phyloP scores from a whole-genome alignment of 441 rosid species.

The Bruguiera hainesii region DNA sequence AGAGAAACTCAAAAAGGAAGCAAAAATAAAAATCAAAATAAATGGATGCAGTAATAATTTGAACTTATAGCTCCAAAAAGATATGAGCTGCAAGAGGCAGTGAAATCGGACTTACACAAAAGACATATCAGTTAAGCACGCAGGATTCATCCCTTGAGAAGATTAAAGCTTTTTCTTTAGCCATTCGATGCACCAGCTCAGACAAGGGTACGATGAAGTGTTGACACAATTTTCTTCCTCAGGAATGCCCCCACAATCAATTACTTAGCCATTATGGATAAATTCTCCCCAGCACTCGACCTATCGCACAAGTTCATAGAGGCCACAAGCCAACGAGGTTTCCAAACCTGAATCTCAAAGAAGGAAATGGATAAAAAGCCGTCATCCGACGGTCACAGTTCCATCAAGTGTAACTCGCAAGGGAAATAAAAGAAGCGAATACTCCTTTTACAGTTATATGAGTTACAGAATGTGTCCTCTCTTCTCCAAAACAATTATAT shows the following conservation, averaged over 20 bases:
- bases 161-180: conserved; percentile 50
- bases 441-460: conserved; percentile 23
- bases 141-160: conserved; percentile 43
- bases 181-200: conserved; percentile 55
- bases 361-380: conserved; percentile 1
- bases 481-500: conserved; percentile 14
- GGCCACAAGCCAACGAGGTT: conserved; percentile 26
- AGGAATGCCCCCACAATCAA: conserved; percentile 25
- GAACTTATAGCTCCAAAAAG: background rate
- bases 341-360: conserved; percentile 16
- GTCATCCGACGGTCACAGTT: conserved; percentile 28
- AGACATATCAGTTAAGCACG: conserved; percentile 41
- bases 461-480: conserved; percentile 23
- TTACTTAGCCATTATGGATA: conserved; percentile 24
- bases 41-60: background rate
- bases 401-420: conserved; percentile 14
- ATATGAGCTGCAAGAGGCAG: background rate
- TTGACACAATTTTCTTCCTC: conserved; percentile 12
- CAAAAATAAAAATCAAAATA: conserved; percentile 1
- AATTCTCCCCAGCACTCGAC: conserved; percentile 13
- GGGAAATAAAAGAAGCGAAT: conserved; percentile 7
- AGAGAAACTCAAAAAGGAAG: conserved; percentile 2
- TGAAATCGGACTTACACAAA: conserved; percentile 35
- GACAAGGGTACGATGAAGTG: conserved; percentile 64
- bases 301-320: conserved; percentile 36